Percentiles rank a stretch among this genome's conserved stretches.
phyloP scores from a whole-genome alignment of 176 grass and related monocot genomes.

The Eragrostis nindensis region DNA sequence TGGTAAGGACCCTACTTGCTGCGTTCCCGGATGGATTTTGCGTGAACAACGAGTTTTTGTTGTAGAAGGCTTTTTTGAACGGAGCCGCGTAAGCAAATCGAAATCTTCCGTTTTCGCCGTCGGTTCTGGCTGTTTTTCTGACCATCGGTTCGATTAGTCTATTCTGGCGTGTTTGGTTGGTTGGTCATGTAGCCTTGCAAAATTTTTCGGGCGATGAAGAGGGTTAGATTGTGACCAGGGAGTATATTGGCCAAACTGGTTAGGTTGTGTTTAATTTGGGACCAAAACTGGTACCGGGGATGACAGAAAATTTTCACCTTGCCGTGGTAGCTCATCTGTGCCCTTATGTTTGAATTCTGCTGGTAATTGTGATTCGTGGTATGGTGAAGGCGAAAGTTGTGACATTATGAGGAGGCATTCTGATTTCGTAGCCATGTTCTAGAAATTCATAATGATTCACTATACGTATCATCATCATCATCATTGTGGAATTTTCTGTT shows the following conservation, averaged over 20 bases:
- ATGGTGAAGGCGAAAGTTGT: background rate
- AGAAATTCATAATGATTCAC: background rate
- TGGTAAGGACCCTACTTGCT: background rate
- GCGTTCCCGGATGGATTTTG: background rate
- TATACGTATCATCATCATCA: background rate
- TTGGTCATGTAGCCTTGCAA: background rate
- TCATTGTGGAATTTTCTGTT: background rate
- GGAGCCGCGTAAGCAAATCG: background rate
- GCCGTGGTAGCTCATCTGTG: no score
- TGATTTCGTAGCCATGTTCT: background rate
- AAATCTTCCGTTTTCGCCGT: background rate
- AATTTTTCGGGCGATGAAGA: background rate
- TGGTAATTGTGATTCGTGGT: background rate
- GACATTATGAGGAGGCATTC: background rate
- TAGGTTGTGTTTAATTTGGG: background rate
- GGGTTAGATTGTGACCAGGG: background rate
- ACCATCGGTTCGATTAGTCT: background rate
- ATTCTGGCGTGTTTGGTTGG: background rate
- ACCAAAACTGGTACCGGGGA: no score
- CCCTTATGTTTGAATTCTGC: background rate
- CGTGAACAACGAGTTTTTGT: background rate
- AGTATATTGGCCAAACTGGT: background rate
- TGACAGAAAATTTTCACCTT: conserved; percentile 2
- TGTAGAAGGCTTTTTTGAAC: background rate
- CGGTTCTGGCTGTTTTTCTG: background rate